A percentile compares a stretch with the other conserved stretches of the same genome.
Evolutionary conservation across 2,329 filamentous ascomycete species (phyloP).

Genomic region (Stemphylium vesicarium): DNA sequence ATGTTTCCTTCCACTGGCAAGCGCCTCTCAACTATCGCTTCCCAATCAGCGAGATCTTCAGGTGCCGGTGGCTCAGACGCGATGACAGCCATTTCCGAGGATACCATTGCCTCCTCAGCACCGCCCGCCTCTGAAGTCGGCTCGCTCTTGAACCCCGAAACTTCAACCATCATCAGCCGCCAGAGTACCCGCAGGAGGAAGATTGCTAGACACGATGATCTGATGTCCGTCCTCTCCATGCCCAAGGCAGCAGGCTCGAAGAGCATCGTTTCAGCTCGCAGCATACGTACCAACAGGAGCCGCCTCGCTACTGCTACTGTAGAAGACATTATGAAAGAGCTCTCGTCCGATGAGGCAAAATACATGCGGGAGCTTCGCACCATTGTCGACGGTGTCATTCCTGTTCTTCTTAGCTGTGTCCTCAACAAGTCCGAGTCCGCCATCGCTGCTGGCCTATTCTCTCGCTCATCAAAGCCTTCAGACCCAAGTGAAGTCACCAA

Average conservation of each 20-base stretch:
- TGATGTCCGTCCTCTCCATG: slow-evolving; percentile 89
- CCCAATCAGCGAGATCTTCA: slow-evolving; percentile 45
- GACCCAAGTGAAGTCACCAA: slow-evolving; percentile 71
- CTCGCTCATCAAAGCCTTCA: slow-evolving; percentile 63
- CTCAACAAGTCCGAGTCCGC: slow-evolving; percentile 73
- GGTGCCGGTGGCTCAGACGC: slow-evolving; percentile 36
- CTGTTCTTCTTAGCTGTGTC: slow-evolving; percentile 85
- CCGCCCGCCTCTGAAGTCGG: slow-evolving; percentile 37
- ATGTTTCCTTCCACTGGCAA: slow-evolving; percentile 62
- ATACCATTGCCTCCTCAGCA: slow-evolving; percentile 25
- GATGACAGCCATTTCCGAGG: slow-evolving; percentile 26
- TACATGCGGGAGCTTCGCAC: slow-evolving; percentile 93
- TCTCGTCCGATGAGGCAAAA: slow-evolving; percentile 81
- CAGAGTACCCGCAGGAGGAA: slow-evolving; percentile 64
- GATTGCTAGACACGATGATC: slow-evolving; percentile 88
- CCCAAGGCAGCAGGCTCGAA: slow-evolving; percentile 66
- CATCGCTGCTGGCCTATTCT: slow-evolving; percentile 71
- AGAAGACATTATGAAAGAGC: slow-evolving; percentile 77
- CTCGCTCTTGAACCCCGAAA: slow-evolving; percentile 40
- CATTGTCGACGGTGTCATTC: slow-evolving; percentile 91
- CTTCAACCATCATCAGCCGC: slow-evolving; percentile 50
- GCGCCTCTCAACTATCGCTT: slow-evolving; percentile 64
- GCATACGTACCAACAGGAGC: slow-evolving; percentile 75
- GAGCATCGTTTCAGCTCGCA: slow-evolving; percentile 78
- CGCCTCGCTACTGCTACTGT: slow-evolving; percentile 71